Evolutionary conservation across 257 asterid species (phyloP), one percentile per base, ranked within the genome.

Genomic region (Solanum sitiens): DNA sequence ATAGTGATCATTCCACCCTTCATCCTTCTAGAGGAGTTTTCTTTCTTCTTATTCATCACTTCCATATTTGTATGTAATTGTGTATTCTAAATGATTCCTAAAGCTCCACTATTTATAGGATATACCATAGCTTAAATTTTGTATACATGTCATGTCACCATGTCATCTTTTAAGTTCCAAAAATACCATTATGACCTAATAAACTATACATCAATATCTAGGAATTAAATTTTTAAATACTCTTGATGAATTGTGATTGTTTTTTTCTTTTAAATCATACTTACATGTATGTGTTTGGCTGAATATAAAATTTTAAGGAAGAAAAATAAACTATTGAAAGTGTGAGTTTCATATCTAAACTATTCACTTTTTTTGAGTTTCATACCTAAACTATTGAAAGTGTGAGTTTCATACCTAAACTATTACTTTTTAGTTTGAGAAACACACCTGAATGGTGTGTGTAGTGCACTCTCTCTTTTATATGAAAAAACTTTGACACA

Each of bases 1-100:
- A 96, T 95, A 25, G 98, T 95, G 88, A 96, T 89, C 13, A 92
- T 88, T 82, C 98, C 98, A 56, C 98, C 98, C 89, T 94, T 95
- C 90, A 89, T 90, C 87, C 56, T 92, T 85, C 87, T 83, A 39
- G 16, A 72, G 32, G 14, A 20, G 82, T 25, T 71, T 35, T 85
- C 91, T 86, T 86, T 87, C 88, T 86, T 92, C 80, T 82, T 85
- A 45, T 25, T 88, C 40, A 77, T 94, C 92, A 92, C 90, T 50
- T 87, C 91, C 59, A 70, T 86, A 18, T 13, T 71, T 90, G 87
- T 79, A 18, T 80, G 16, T 16, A 50, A 50, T 33, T 73, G 82
- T 45, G 77, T 72, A 87, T 71, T 88, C 47, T 84, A 85, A 86
- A 70, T 87, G 86, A 68, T 65, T n/a, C 56, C 68, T 3, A 70